Evolutionary conservation across 2,329 filamentous ascomycete species (phyloP), one percentile per base, ranked within the genome.

Genomic region (Talaromyces sp.): DNA sequence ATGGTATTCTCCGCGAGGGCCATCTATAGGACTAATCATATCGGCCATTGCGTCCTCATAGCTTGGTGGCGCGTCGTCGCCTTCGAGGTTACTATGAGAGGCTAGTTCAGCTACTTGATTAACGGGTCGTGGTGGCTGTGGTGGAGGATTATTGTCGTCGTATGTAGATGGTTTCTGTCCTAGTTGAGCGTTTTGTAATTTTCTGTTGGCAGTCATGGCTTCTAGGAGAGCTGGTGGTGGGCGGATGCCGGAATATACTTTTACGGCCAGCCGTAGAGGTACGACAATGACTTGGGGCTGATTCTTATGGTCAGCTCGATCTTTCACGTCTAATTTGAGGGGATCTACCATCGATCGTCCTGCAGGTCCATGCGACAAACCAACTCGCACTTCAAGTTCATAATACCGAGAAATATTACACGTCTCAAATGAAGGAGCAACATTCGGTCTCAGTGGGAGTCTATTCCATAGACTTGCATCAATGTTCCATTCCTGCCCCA

Each of bases 41-140:
- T 91, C 89, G 7, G 92, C 93, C 78, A 97, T 89, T 13, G 92
- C 93, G 77, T 97, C 93, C 77, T 97, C 93, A 73, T 98, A 98
- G 72, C 92, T 97, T 8, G 93, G 93, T 19, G 94, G 93, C n/a
- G 92, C 91, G 64, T 95, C 92, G 37, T 92, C 89, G 68, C 74
- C 75, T 33, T 35, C 67, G 24, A 72, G 69, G 67, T 48, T 69
- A 66, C 64, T 70, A 70, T 59, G 37, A 27, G 56, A 31, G 35
- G 67, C 65, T 19, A 74, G 66, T 8, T 70, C 69, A 9, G n/a
- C 60, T 35, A 37, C 24, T 45, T 60, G 27, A 16, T 61, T 62
- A 3, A 22, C 4, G 19, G 64, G 64, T 47, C 64, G 52, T 11
- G 64, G 64, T 16, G 64, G 63, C 39, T 57, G 64, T 41, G 60